Conservation (phyloP, 202 grass and related monocot species). For the Zizania palustris region DNA sequence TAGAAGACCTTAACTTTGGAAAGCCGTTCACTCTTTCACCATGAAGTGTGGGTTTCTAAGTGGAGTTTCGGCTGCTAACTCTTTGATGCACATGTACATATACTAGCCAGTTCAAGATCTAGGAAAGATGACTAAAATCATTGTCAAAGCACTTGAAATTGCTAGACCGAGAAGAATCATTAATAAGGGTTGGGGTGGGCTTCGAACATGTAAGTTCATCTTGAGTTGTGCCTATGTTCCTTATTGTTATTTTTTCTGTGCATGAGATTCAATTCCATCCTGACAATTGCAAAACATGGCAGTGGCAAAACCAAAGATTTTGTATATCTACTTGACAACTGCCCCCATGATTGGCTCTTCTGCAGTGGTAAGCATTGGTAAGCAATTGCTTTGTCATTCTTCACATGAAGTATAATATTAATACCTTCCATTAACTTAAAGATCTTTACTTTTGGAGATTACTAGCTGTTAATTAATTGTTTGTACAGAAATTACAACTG, state of each 20-base stretch:
- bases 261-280: slow-evolving; percentile 32
- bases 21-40: slow-evolving; percentile 56
- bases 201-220: slow-evolving; percentile 79
- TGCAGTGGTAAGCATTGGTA: slow-evolving; percentile 96
- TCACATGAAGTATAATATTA: slow-evolving; percentile 22
- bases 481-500: not conserved
- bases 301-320: slow-evolving; percentile 85
- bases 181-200: slow-evolving; percentile 96
- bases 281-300: slow-evolving; percentile 34
- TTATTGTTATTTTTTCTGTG: slow-evolving; percentile 22
- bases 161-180: slow-evolving; percentile 94
- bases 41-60: slow-evolving; percentile 58
- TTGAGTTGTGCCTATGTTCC: not conserved
- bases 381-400: slow-evolving; percentile 28
- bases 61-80: slow-evolving; percentile 61
- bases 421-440: not conserved
- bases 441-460: slow-evolving; percentile 2
- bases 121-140: slow-evolving; percentile 84
- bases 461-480: not conserved
- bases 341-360: slow-evolving; percentile 98
- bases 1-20: slow-evolving; percentile 67
- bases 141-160: slow-evolving; percentile 74
- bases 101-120: slow-evolving; percentile 94
- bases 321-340: slow-evolving; percentile 87
- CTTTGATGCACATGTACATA: slow-evolving; percentile 80